These are phyloP conservation scores for Ricinus communis DNA, from an alignment of 345 rosid genomes.

Conservation along the genomic window DNA sequence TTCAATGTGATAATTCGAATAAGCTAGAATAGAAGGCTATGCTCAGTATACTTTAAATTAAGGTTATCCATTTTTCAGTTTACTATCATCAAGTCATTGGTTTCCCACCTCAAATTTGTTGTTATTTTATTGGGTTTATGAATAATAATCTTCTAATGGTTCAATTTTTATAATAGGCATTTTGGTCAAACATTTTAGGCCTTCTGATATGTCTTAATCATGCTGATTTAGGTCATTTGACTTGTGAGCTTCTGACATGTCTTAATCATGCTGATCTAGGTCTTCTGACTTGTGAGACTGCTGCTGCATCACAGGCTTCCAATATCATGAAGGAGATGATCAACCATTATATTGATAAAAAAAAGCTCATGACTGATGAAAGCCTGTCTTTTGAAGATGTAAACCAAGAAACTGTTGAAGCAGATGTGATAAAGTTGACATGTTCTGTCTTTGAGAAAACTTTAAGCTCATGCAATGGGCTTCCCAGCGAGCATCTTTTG, in stretches of 20 bases:
- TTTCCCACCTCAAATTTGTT: no score
- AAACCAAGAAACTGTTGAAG: slow-evolving; percentile 41
- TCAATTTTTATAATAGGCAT: no score
- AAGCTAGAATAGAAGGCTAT: no score
- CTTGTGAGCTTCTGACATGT: slow-evolving; percentile 40
- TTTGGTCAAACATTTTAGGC: neutral
- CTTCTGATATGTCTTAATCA: slow-evolving; percentile 7
- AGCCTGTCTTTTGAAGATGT: slow-evolving; percentile 37
- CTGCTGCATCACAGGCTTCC: slow-evolving; percentile 59
- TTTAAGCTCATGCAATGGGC: slow-evolving; percentile 42
- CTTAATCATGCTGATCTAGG: slow-evolving; percentile 40
- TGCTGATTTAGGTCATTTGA: slow-evolving; percentile 59
- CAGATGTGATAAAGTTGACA: slow-evolving; percentile 40
- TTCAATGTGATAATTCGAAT: no score
- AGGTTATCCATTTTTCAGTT: no score
- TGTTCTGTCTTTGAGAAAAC: slow-evolving; percentile 58
- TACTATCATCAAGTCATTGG: neutral
- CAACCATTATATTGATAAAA: slow-evolving; percentile 38
- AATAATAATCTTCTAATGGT: neutral
- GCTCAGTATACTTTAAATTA: no score
- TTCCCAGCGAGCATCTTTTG: slow-evolving; percentile 62
- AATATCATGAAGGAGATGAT: slow-evolving; percentile 61
- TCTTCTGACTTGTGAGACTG: slow-evolving; percentile 54
- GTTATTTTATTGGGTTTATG: no score
- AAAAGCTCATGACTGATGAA: slow-evolving; percentile 29